These are phyloP conservation scores for Pelargonium fulgidum DNA, from an alignment of 441 rosid genomes.

Conservation along the genomic window DNA sequence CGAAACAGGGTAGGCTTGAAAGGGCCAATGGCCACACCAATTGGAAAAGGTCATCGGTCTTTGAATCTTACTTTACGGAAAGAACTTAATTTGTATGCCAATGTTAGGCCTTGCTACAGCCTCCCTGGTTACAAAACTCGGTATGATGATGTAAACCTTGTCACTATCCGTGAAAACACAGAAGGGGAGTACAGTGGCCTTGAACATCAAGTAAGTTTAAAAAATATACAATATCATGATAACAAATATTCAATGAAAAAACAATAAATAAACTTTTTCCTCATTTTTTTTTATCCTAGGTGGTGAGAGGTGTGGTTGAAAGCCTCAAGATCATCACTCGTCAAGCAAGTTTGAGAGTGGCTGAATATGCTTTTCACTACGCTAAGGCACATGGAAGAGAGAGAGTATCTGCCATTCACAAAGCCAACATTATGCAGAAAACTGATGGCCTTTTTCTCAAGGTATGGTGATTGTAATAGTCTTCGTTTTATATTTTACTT, in stretches of 20 bases:
- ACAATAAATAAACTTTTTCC: not conserved
- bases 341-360: slow-evolving; percentile 89
- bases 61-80: slow-evolving; percentile 88
- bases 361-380: slow-evolving; percentile 93
- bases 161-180: slow-evolving; percentile 93
- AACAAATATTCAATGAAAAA: not conserved
- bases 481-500: not conserved
- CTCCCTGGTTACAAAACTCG: slow-evolving; percentile 93
- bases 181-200: slow-evolving; percentile 99
- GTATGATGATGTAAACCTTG: slow-evolving; percentile 78
- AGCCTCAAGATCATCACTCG: slow-evolving; percentile 94
- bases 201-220: slow-evolving; percentile 74
- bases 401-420: slow-evolving; percentile 94
- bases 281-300: slow-evolving; percentile 37
- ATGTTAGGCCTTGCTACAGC: slow-evolving; percentile 94
- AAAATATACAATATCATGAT: not conserved
- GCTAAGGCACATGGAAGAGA: slow-evolving; percentile 90
- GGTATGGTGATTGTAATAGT: slow-evolving; percentile 32
- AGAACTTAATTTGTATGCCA: slow-evolving; percentile 88
- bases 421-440: slow-evolving; percentile 98
- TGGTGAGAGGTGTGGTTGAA: slow-evolving; percentile 95
- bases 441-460: slow-evolving; percentile 96
- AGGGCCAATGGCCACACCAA: slow-evolving; percentile 99
- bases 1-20: slow-evolving; percentile 72
- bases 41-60: slow-evolving; percentile 97